Base-by-base conservation (phyloP, 768 basidiomycete genomes). In the Grammothele lineata region DNA sequence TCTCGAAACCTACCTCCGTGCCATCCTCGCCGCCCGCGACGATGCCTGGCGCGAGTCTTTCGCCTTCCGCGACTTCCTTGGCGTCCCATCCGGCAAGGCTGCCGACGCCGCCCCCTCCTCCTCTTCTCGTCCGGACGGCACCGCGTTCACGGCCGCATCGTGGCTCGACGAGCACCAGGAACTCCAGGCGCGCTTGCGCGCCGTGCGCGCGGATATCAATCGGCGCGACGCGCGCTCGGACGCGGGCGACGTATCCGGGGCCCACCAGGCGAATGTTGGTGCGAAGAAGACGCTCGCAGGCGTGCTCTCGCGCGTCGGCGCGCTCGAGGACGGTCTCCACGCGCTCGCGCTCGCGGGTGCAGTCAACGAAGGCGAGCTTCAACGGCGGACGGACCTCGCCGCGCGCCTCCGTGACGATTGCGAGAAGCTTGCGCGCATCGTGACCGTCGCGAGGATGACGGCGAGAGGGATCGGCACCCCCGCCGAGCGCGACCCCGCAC, bases 121-220 rank as follows among this genome's bases (percentile, higher is more conserved):
- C 18, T 8, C 35, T 6, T 8, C 7, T 17, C 8, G 8, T 7
- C 8, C 8, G 8, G 35, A 19, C 11, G 39, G 57, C 15, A 59
- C 63, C 24, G 76, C 78, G 48, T 90, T 90, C 66, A 87, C 89
- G 0, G 73, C 80, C 1, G 70, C 89, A 8, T 80, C 82, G 35
- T 97, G 95, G 94, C 76, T 96, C 14, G 87, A 93, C 51, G 95
- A 96, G 65, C 89, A 93, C 58, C 67, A 78, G 43, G 83, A 85
- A 43, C 67, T 95, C 8, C 87, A 91, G 62, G 70, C 80, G 12
- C 77, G 82, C 25, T 73, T 92, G 37, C 83, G 94, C 32, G 81
- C 85, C 57, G 76, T 94, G 50, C 86, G 92, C 56, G 85, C 92
- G 3, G 83, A 87, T 54, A 78, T 96, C 65, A 86, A 91, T 69